phyloP scores from a whole-genome alignment of 2,329 filamentous ascomycete genomes.

The Fusarium lyarnte region DNA sequence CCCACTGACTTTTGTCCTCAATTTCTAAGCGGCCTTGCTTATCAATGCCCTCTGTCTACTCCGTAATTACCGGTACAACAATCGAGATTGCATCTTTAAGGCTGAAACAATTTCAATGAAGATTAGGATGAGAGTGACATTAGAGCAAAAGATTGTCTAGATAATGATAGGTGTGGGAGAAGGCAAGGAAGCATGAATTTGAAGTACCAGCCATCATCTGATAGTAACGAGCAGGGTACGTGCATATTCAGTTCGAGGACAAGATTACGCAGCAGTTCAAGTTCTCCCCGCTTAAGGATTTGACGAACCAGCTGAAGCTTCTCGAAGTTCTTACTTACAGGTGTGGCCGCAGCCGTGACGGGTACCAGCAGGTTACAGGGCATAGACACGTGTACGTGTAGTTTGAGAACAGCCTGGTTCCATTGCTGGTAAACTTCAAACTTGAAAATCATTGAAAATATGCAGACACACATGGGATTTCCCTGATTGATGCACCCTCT shows the following conservation, averaged over 20 bases:
- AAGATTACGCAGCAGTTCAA: conserved; percentile 21
- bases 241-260: conserved; percentile 6
- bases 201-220: not conserved
- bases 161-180: not conserved
- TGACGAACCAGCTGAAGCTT: conserved; percentile 24
- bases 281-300: conserved; percentile 6
- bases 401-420: conserved; percentile 6
- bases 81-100: conserved; percentile 31
- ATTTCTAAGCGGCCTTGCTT: not conserved
- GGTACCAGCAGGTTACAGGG: conserved; percentile 31
- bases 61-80: conserved; percentile 14
- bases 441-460: not conserved
- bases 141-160: not conserved
- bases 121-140: not conserved
- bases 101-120: conserved; percentile 30
- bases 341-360: conserved; percentile 23
- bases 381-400: conserved; percentile 26
- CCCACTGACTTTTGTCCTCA: not conserved
- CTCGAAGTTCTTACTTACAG: conserved; percentile 17
- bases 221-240: not conserved
- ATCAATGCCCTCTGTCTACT: conserved; percentile 1
- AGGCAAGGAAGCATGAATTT: not conserved
- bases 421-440: conserved; percentile 6
- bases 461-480: not conserved
- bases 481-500: conserved; percentile 9